Evolutionary conservation across 2,329 filamentous ascomycete genomes (phyloP), one percentile per base, ranked within the genome.

Genomic region (Ophiostoma pallidulum): DNA sequence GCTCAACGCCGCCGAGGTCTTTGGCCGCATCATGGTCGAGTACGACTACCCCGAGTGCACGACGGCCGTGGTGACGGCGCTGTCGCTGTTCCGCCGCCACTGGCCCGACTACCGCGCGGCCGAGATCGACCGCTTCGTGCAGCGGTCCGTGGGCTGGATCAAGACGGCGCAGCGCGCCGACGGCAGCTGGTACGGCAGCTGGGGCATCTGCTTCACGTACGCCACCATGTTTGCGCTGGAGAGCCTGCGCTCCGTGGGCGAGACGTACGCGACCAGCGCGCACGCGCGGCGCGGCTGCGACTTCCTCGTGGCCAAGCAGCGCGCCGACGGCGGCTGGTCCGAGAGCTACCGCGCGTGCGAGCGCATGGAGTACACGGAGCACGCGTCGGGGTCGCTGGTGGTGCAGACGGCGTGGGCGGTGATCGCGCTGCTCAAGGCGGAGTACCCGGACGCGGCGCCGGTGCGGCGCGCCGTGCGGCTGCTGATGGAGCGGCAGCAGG

Each of bases 41-140:
- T 98, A 98, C 63, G 88, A 95, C 63, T 97, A 98, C 60, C 89
- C 91, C 0, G 92, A 98, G 65, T 98, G 92, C 70, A 98, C 92
- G 0, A 97, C 92, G 3, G 90, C 92, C 1, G 88, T 89, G 26
- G 85, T 98, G 4, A 96, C 87, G 1, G 89, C 86, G 0, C 72
- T 98, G 18, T 84, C 83, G 4, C 72, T 91, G 2, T 97, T 97
- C 70, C 77, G 78, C 55, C 75, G 84, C 58, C 74, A 86, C 62
- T 94, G 88, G 71, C 88, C 91, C 0, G 70, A 83, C 24, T 94
- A 98, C 64, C 78, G 91, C 42, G 62, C 76, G 0, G 64, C 74
- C 0, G 91, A 97, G 51, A 91, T 98, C 55, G 71, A 77, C 8
- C 62, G 61, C 0, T 88, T 92, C 58, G 83, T 92, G 55, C 68